Evolutionary conservation across 75 land plant species (phyloP), one percentile per base, ranked within the genome.

Genomic region (Sequoia sempervirens): DNA sequence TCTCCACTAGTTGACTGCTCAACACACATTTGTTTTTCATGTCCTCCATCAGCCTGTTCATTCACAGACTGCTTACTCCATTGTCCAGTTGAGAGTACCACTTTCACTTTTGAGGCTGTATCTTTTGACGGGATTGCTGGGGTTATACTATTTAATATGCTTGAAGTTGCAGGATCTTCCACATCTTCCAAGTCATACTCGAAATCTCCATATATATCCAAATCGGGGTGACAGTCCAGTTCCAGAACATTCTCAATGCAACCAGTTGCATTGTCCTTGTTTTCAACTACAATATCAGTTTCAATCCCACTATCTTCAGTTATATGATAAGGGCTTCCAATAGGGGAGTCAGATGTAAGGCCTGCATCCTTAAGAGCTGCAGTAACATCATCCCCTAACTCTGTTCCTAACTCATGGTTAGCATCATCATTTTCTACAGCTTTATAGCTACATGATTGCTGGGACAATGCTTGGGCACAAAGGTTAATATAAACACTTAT

Each of bases 401-500:
- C 26, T 64, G 84, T 52, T 17, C 10, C 81, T 47, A 56, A 28
- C 17, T 80, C 20, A 41, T 37, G 78, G 1, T 53, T 6, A 11
- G 80, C 73, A 10, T 86, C 46, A 46, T 82, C 58, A 70, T 85
- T 8, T 79, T 87, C 89, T 43, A 38, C 54, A 50, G 85, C 54
- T 78, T 30, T 80, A n/a, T 52, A 50, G 50, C 75, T 80, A 84
- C 56, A 41, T 43, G 85, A 80, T 83, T 75, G 83, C 58, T 86
- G 83, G 83, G 87, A 80, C 81, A 95, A 79, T 79, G 94, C 94
- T 85, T 90, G 94, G 18, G 93, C 94, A 90, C 98, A 94, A 2
- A 96, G 91, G 84, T 98, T 98, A 32, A 96, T 50, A 85, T 98
- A 98, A 3, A 98, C 98, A 38, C 91, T 79, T 83, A 92, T 98